Percentiles rank a stretch among this genome's conserved stretches.
phyloP scores from a whole-genome alignment of 2,329 filamentous ascomycete species.

The Aspergillus alliaceus region DNA sequence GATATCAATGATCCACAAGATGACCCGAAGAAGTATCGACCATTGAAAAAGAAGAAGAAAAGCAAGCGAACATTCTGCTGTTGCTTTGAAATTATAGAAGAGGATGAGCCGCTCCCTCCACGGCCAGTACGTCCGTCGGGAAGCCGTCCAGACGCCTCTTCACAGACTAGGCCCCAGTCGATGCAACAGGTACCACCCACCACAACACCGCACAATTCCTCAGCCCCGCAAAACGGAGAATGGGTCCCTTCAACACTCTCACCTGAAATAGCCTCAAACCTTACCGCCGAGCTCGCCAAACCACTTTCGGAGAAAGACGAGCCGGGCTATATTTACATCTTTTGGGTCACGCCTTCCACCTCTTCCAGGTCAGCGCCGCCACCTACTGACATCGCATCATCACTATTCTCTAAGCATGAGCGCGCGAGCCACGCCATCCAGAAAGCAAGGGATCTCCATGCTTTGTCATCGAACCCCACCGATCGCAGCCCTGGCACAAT shows the following conservation, averaged over 20 bases:
- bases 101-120: slow-evolving; percentile 25
- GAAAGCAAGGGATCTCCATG: slow-evolving; percentile 37
- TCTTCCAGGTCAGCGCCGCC: slow-evolving; percentile 49
- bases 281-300: slow-evolving; percentile 76
- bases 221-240: slow-evolving; percentile 44
- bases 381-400: slow-evolving; percentile 59
- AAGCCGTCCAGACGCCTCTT: not conserved
- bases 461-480: slow-evolving; percentile 29
- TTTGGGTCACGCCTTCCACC: slow-evolving; percentile 80
- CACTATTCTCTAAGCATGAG: slow-evolving; percentile 54
- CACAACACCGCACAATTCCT: not conserved
- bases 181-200: slow-evolving; percentile 12
- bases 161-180: not conserved
- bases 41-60: slow-evolving; percentile 20
- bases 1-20: slow-evolving; percentile 53
- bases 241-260: slow-evolving; percentile 69
- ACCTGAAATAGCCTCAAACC: slow-evolving; percentile 65
- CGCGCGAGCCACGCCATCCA: slow-evolving; percentile 39
- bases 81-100: slow-evolving; percentile 35
- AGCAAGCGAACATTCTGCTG: slow-evolving; percentile 30
- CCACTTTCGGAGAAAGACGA: slow-evolving; percentile 74
- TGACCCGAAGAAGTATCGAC: slow-evolving; percentile 8
- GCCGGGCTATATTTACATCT: slow-evolving; percentile 96
- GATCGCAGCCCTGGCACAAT: slow-evolving; percentile 57
- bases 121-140: slow-evolving; percentile 17